Percentiles rank a stretch among this genome's conserved stretches.
These are phyloP conservation scores for Chenopodium suecicum DNA, from an alignment of 148 eudicot genomes.

Conservation along the genomic window DNA sequence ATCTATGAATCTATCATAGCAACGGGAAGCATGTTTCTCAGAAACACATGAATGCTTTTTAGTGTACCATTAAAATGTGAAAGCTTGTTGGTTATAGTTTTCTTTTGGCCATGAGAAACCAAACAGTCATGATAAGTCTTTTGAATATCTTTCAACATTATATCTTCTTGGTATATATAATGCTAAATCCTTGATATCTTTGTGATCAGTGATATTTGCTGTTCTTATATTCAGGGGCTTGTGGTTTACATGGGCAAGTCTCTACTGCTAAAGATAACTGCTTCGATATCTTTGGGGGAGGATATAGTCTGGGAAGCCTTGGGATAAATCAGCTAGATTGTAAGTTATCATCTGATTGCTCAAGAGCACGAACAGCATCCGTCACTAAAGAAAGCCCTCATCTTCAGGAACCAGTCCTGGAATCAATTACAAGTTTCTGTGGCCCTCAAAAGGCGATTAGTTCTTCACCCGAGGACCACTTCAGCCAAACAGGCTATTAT, in stretches of 20 bases:
- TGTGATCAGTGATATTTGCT: constrained; percentile 10
- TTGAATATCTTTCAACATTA: not conserved
- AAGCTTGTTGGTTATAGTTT: not conserved
- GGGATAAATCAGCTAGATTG: constrained; percentile 30
- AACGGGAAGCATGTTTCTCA: not conserved
- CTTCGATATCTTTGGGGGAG: constrained; percentile 42
- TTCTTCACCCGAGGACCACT: constrained; percentile 34
- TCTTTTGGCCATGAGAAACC: not conserved
- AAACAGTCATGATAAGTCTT: not conserved
- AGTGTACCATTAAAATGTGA: not conserved
- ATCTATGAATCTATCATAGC: not conserved
- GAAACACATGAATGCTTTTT: not conserved
- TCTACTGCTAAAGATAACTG: constrained; percentile 26
- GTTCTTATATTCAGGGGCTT: constrained; percentile 29
- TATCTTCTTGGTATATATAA: not conserved
- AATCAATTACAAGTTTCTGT: constrained; percentile 31
- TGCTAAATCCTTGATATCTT: constrained; percentile 8
- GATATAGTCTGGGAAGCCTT: constrained; percentile 28
- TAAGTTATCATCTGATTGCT: constrained; percentile 34
- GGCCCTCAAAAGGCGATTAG: constrained; percentile 30
- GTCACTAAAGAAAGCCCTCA: constrained; percentile 32
- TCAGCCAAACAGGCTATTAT: constrained; percentile 39
- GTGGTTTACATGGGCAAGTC: constrained; percentile 21
- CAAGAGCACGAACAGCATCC: constrained; percentile 23
- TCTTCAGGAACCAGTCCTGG: constrained; percentile 36